Percentiles rank a stretch among this genome's conserved stretches.
Conservation (phyloP, 331 rosid genomes). For the Quercus tomentella region DNA sequence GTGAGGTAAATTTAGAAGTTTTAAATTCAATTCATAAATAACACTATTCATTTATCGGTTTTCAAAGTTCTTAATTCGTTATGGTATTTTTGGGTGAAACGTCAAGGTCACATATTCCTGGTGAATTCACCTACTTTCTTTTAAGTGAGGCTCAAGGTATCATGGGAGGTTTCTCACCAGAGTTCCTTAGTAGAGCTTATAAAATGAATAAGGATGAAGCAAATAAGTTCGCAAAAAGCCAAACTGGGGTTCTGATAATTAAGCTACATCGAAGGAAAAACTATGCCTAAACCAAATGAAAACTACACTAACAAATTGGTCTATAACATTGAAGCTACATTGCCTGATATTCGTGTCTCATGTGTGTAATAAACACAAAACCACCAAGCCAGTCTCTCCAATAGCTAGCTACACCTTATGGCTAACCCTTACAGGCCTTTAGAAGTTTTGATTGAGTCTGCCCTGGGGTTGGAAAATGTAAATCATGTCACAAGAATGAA, state of each 20-base stretch:
- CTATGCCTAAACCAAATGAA: slow-evolving; percentile 31
- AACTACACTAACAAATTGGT: slow-evolving; percentile 15
- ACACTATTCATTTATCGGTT: no score
- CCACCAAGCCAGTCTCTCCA: no score
- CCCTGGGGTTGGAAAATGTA: no score
- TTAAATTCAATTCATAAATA: no score
- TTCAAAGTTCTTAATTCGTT: slow-evolving; percentile 22
- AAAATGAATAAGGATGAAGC: slow-evolving; percentile 27
- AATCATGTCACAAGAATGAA: no score
- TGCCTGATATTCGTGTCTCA: neutral
- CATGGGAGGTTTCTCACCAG: slow-evolving; percentile 41
- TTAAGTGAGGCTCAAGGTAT: slow-evolving; percentile 38
- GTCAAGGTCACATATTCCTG: slow-evolving; percentile 30
- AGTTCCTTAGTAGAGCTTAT: slow-evolving; percentile 31
- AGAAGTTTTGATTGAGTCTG: no score
- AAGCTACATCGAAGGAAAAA: slow-evolving; percentile 14
- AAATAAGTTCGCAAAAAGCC: slow-evolving; percentile 35
- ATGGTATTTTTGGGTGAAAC: slow-evolving; percentile 53
- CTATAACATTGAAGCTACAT: slow-evolving; percentile 26
- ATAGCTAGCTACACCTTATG: no score
- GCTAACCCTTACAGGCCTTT: no score
- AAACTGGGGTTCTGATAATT: slow-evolving; percentile 29
- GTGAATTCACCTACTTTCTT: slow-evolving; percentile 44
- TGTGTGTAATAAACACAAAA: no score
- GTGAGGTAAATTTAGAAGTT: no score